Conservation (phyloP, 768 basidiomycete genomes). For the Pleurotus cornucopiae region DNA sequence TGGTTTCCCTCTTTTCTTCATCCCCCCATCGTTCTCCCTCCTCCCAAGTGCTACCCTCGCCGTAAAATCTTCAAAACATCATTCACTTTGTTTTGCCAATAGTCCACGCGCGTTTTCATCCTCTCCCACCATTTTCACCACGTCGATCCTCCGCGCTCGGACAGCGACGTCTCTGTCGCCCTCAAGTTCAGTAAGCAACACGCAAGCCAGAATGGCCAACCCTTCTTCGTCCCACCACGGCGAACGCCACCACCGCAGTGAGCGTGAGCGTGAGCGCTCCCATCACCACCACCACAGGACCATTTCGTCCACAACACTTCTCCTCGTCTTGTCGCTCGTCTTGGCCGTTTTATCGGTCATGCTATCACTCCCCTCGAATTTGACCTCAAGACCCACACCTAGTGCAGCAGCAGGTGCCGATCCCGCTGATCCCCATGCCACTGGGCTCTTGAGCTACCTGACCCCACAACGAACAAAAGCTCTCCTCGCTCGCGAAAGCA, state of each 20-base stretch:
- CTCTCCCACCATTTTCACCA: constrained; percentile 41
- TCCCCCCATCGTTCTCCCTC: constrained; percentile 14
- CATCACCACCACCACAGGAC: constrained; percentile 79
- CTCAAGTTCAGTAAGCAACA: constrained; percentile 50
- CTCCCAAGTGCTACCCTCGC: constrained; percentile 14
- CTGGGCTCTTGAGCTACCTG: constrained; percentile 67
- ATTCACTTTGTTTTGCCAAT: background rate
- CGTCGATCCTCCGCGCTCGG: constrained; percentile 60
- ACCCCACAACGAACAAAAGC: constrained; percentile 82
- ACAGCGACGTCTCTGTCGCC: constrained; percentile 79
- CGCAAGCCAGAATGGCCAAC: constrained; percentile 81
- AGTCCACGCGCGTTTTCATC: constrained; percentile 14
- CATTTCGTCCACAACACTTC: constrained; percentile 84
- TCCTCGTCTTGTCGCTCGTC: constrained; percentile 81
- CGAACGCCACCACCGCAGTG: constrained; percentile 49
- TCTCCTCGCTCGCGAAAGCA: constrained; percentile 73
- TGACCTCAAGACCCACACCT: constrained; percentile 15
- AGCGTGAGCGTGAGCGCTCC: constrained; percentile 46
- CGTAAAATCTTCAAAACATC: constrained; percentile 4
- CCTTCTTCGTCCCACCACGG: constrained; percentile 79
- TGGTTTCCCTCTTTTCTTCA: constrained; percentile 10
- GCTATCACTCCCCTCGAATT: constrained; percentile 74
- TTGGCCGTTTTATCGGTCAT: constrained; percentile 88
- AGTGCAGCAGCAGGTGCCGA: constrained; percentile 17
- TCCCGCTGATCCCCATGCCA: constrained; percentile 33